Conservation (phyloP, 2,329 filamentous ascomycete species). For the Cucurbitaria berberidis region DNA sequence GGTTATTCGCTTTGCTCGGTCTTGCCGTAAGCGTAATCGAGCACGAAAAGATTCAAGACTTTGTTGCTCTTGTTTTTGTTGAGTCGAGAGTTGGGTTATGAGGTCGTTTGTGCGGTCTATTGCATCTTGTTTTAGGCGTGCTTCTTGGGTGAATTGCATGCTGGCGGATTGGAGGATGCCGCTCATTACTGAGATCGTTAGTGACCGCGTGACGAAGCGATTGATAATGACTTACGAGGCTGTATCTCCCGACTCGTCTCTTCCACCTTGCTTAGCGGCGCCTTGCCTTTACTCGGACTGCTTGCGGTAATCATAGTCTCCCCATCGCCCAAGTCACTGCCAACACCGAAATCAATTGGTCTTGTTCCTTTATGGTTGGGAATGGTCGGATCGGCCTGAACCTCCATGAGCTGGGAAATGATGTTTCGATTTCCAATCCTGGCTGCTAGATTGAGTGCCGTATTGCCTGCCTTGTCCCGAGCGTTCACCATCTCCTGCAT, state of each 20-base stretch:
- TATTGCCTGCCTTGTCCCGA: slow-evolving; percentile 92
- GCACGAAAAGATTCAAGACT: slow-evolving; percentile 73
- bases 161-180: slow-evolving; percentile 81
- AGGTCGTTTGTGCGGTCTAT: slow-evolving; percentile 82
- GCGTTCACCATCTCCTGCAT: slow-evolving; percentile 98
- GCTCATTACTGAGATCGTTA: slow-evolving; percentile 67
- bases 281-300: slow-evolving; percentile 48
- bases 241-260: slow-evolving; percentile 83
- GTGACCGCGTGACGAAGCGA: background rate
- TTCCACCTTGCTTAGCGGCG: slow-evolving; percentile 58
- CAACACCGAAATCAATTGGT: slow-evolving; percentile 93
- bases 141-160: slow-evolving; percentile 77
- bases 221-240: slow-evolving; percentile 65
- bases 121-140: slow-evolving; percentile 81
- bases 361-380: slow-evolving; percentile 87
- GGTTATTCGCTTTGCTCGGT: slow-evolving; percentile 70
- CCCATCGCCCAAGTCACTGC: slow-evolving; percentile 62
- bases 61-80: slow-evolving; percentile 78
- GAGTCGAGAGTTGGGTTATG: slow-evolving; percentile 79
- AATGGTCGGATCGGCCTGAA: slow-evolving; percentile 91
- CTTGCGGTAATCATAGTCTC: slow-evolving; percentile 24
- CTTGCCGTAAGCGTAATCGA: slow-evolving; percentile 68
- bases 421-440: slow-evolving; percentile 93
- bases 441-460: slow-evolving; percentile 90
- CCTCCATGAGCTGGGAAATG: slow-evolving; percentile 94